Evolutionary conservation across 23 red algal genomes (phyloP).

Genomic region (Agarophyton chilense): DNA sequence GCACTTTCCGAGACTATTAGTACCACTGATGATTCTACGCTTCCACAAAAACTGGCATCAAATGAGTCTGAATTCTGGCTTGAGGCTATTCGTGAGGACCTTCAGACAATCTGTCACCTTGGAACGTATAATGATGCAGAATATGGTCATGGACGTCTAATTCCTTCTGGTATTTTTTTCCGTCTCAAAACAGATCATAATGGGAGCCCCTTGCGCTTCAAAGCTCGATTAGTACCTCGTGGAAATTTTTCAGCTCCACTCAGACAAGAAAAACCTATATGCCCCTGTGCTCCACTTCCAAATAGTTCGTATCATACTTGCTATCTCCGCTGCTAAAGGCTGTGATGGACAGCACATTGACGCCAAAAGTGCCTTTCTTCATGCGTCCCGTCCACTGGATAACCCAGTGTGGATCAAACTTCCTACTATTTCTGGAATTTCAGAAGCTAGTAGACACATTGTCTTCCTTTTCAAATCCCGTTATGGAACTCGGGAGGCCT

Average conservation of each 20-base stretch:
- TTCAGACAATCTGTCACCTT: constrained; percentile 1
- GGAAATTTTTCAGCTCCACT: constrained; percentile 7
- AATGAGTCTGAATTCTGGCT: neutral
- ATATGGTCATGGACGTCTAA: neutral
- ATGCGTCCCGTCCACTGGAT: neutral
- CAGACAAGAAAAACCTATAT: neutral
- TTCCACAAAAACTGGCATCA: neutral
- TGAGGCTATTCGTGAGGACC: neutral
- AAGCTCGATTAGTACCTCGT: constrained; percentile 15
- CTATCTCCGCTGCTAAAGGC: neutral
- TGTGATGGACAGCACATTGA: constrained; percentile 27
- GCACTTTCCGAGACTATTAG: neutral
- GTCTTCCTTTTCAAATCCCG: neutral
- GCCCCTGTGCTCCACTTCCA: constrained; percentile 5
- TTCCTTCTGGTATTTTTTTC: constrained; percentile 20
- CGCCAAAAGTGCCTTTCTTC: constrained; percentile 11
- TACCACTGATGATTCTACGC: constrained; percentile 16
- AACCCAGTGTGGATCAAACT: neutral
- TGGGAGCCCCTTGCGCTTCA: neutral
- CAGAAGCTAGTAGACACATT: neutral
- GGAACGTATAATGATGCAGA: neutral
- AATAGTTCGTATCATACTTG: neutral
- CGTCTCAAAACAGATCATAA: constrained; percentile 2
- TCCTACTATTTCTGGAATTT: neutral
- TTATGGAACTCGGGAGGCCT: neutral